Evolutionary conservation across 2,329 filamentous ascomycete species (phyloP).

Genomic region (Ophiostoma australiae): DNA sequence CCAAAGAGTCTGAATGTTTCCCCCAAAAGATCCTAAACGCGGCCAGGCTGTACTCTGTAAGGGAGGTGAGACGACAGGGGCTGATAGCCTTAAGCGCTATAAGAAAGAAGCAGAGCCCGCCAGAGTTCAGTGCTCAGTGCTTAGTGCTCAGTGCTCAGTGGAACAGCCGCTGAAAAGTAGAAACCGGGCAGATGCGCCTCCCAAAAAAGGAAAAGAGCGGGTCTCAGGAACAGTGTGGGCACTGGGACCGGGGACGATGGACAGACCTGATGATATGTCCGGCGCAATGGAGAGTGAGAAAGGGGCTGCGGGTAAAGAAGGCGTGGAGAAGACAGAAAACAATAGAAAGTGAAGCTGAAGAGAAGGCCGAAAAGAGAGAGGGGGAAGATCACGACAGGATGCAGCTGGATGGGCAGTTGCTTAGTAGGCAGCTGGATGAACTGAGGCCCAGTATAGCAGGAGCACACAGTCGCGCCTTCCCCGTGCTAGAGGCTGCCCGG

Average conservation of each 20-base stretch:
- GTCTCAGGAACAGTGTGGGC: constrained; percentile 13
- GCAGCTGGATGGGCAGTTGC: neutral
- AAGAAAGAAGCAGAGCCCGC: neutral
- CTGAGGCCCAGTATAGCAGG: neutral
- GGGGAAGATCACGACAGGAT: neutral
- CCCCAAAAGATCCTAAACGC: neutral
- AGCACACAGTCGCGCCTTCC: neutral
- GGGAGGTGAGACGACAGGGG: constrained; percentile 8
- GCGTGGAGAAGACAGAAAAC: neutral
- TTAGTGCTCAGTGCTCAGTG: constrained; percentile 2
- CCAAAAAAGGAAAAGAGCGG: constrained; percentile 5
- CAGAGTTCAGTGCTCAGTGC: neutral
- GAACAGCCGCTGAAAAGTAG: neutral
- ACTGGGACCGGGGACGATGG: neutral
- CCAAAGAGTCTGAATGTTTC: neutral
- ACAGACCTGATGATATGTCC: neutral
- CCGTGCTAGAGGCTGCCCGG: neutral
- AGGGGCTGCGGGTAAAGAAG: neutral
- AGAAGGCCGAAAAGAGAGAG: neutral
- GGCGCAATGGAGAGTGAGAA: neutral
- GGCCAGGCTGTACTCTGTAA: neutral
- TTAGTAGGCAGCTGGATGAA: neutral
- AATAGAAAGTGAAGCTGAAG: neutral
- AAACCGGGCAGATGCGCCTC: neutral
- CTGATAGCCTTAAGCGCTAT: neutral